Base-by-base conservation (phyloP, 2,329 filamentous ascomycete genomes). In the Fusarium globosum region DNA sequence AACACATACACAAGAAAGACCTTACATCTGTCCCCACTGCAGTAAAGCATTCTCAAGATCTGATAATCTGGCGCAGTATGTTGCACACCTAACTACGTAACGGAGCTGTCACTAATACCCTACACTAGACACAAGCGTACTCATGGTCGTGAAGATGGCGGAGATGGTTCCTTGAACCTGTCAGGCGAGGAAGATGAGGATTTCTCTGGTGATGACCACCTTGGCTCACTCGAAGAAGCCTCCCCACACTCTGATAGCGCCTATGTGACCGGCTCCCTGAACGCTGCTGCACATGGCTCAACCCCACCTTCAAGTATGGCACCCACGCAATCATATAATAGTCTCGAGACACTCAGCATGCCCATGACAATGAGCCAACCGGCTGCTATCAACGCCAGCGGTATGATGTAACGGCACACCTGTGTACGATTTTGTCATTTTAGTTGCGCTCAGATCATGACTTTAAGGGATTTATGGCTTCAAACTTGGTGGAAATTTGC, bases 21-120 rank as follows among this genome's bases (percentile, higher is more conserved):
- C 96, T 78, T 99, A 99, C 85, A 92, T 97, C 81, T 99, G 96
- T 90, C 93, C 94, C 78, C 92, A 97, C 84, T 99, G 96, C 90
- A 97, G 94, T 89, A 98, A 98, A 88, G 96, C 96, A 76, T 99
- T 99, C 84, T 98, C 96, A 68, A 90, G 96, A 85, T 98, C 96
- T 80, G 96, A 99, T 87, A 99, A 99, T 83, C 93, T 99, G 85
- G 96, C 96, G 83, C 96, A 99, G 93, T 97, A 94, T 85, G 90
- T 80, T 49, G 21, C 78, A 80, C 81, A 79, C 18, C 85, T 79
- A 74, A 83, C 80, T 79, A 72, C 43, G 3, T 21, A 21, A 28
- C 20, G 14, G 18, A 33, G 10, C 20, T n/a, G n/a, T 20, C 14
- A 79, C 74, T 63, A 26, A 57, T 46, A n/a, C 8, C 18, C 16